Percentiles rank a stretch among this genome's conserved stretches.
phyloP scores from a whole-genome alignment of 306 rosid genomes.

The Fragaria nilgerrensis region DNA sequence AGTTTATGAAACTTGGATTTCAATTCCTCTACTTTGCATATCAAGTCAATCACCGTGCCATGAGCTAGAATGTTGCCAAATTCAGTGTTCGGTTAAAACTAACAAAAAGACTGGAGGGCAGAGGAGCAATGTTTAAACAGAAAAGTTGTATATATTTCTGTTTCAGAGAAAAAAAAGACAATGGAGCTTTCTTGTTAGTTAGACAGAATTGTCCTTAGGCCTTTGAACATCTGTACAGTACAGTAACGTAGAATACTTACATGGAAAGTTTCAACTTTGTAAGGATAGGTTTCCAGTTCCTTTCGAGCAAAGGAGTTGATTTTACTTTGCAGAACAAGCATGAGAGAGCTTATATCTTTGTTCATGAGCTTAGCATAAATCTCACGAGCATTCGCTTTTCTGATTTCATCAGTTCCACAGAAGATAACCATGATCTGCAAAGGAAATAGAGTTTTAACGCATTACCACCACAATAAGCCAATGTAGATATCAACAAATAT shows the following conservation, averaged over 20 bases:
- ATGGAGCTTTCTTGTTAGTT: background rate
- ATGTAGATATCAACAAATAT: background rate
- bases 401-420: conserved; percentile 35
- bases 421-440: conserved; percentile 44
- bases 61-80: background rate
- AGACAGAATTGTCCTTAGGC: background rate
- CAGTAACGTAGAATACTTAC: conserved; percentile 16
- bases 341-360: conserved; percentile 27
- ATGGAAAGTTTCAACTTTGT: conserved; percentile 38
- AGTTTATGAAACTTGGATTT: background rate
- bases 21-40: background rate
- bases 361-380: conserved; percentile 22
- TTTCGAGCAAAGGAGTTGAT: conserved; percentile 36
- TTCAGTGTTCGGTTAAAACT: background rate
- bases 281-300: conserved; percentile 22
- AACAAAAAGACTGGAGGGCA: background rate
- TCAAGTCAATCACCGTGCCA: background rate
- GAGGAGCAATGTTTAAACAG: background rate
- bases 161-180: background rate
- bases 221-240: background rate
- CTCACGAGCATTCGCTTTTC: background rate
- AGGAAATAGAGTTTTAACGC: background rate
- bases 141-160: background rate
- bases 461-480: background rate
- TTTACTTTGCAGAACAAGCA: conserved; percentile 41